Evolutionary conservation across 306 rosid species (phyloP).

Genomic region (Trifolium repens): DNA sequence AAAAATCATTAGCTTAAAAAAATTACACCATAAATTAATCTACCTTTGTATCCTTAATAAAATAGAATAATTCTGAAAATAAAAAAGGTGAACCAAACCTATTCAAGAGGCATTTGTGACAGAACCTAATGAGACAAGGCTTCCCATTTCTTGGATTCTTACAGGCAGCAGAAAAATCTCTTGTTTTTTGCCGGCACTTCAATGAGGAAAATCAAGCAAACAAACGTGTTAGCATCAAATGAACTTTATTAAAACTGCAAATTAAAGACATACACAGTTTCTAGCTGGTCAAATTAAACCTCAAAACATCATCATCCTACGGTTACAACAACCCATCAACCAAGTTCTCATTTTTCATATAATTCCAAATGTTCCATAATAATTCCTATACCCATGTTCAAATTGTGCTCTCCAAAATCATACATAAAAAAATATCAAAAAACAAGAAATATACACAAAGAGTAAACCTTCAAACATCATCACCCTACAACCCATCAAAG

Average conservation of each 20-base stretch:
- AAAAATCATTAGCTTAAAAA: not conserved
- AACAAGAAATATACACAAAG: not conserved
- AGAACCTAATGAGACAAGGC: constrained; percentile 56
- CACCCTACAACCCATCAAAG: not conserved
- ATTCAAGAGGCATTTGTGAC: constrained; percentile 74
- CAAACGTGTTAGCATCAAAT: not conserved
- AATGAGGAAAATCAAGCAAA: constrained; percentile 17
- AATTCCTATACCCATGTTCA: not conserved
- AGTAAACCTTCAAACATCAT: constrained; percentile 7
- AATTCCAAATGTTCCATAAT: not conserved
- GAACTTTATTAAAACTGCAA: not conserved
- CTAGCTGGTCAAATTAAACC: not conserved
- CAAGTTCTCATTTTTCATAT: not conserved
- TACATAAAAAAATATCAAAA: not conserved
- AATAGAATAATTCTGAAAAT: not conserved
- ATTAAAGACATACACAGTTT: not conserved
- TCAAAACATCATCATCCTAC: not conserved
- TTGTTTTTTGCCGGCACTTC: constrained; percentile 80
- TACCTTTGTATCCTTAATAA: constrained; percentile 8
- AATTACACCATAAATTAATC: not conserved
- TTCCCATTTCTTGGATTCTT: constrained; percentile 29
- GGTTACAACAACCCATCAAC: not conserved
- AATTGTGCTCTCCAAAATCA: not conserved
- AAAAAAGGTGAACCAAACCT: constrained; percentile 53
- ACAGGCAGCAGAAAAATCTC: constrained; percentile 49